Evolutionary conservation across 805 yeast genomes (phyloP).

Genomic region (Zygoascus flipseniorum): DNA sequence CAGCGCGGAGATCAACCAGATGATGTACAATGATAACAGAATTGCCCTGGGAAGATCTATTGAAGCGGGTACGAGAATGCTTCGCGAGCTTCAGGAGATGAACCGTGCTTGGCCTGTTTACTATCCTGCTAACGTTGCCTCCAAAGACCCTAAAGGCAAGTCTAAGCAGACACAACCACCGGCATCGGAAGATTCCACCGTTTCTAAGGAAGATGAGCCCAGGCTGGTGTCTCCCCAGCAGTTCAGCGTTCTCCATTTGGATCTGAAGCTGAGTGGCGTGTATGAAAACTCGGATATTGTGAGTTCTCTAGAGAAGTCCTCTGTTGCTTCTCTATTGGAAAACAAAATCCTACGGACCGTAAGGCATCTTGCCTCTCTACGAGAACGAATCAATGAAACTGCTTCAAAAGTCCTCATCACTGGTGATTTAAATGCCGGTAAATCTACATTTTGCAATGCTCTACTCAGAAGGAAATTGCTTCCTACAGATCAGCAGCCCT

Average conservation of each 20-base stretch:
- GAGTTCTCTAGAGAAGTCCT: slow-evolving; percentile 53
- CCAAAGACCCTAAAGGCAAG: not conserved
- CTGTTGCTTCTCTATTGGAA: slow-evolving; percentile 61
- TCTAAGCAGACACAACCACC: not conserved
- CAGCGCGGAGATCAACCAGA: slow-evolving; percentile 57
- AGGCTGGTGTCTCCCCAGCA: slow-evolving; percentile 19
- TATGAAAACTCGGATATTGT: slow-evolving; percentile 32
- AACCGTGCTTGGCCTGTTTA: slow-evolving; percentile 25
- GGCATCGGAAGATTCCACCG: not conserved
- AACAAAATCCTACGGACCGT: slow-evolving; percentile 57
- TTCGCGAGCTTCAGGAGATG: slow-evolving; percentile 23
- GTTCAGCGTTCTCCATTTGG: slow-evolving; percentile 57
- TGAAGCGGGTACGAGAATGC: slow-evolving; percentile 19
- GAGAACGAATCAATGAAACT: slow-evolving; percentile 82
- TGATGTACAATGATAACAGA: slow-evolving; percentile 68
- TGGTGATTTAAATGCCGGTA: slow-evolving; percentile 95
- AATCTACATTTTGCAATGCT: slow-evolving; percentile 92
- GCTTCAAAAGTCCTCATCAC: slow-evolving; percentile 91
- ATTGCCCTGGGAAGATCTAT: slow-evolving; percentile 47
- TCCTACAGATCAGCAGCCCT: slow-evolving; percentile 97
- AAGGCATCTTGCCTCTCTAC: slow-evolving; percentile 60
- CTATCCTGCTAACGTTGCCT: slow-evolving; percentile 17
- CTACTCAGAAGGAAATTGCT: slow-evolving; percentile 64
- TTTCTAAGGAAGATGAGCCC: slow-evolving; percentile 7
- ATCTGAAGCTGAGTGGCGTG: slow-evolving; percentile 45